Conservation (phyloP, 148 eudicot genomes). For the Spergularia marina region DNA sequence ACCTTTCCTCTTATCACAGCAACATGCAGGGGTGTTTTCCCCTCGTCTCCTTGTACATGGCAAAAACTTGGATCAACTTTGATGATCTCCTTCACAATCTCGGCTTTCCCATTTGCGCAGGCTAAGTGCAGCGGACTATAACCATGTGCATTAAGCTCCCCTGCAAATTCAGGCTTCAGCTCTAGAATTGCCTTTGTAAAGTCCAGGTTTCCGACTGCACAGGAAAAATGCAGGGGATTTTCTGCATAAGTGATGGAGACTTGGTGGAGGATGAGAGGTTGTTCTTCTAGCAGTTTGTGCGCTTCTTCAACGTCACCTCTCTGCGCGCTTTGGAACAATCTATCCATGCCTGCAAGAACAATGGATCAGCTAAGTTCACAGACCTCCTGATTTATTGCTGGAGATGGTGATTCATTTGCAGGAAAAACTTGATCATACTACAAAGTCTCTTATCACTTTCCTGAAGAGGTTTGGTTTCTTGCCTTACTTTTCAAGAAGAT, state of each 20-base stretch:
- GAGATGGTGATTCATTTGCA: too few relatives aligned
- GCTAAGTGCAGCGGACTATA: conserved; percentile 55
- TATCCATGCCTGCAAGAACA: not conserved
- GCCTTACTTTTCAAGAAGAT: too few relatives aligned
- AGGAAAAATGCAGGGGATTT: conserved; percentile 40
- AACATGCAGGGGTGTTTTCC: conserved; percentile 44
- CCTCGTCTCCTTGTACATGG: conserved; percentile 37
- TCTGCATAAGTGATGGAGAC: conserved; percentile 23
- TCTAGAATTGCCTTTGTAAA: conserved; percentile 30
- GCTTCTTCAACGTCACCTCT: conserved; percentile 16
- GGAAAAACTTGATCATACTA: too few relatives aligned
- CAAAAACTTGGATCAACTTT: conserved; percentile 29
- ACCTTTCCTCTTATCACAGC: conserved; percentile 48
- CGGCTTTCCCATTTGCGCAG: conserved; percentile 39
- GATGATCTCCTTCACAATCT: conserved; percentile 46
- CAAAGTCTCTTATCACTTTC: too few relatives aligned
- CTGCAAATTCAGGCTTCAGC: conserved; percentile 34
- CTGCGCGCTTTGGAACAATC: conserved; percentile 1
- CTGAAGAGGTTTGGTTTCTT: too few relatives aligned
- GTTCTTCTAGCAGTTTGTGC: conserved; percentile 20
- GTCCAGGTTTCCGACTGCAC: conserved; percentile 36
- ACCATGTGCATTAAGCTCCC: conserved; percentile 47
- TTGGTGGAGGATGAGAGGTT: conserved; percentile 33
- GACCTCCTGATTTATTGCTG: too few relatives aligned
- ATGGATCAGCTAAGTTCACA: too few relatives aligned